Percentiles rank a stretch among this genome's conserved stretches.
Conservation (phyloP, 768 basidiomycete genomes). For the Hirschioporus abietinus region DNA sequence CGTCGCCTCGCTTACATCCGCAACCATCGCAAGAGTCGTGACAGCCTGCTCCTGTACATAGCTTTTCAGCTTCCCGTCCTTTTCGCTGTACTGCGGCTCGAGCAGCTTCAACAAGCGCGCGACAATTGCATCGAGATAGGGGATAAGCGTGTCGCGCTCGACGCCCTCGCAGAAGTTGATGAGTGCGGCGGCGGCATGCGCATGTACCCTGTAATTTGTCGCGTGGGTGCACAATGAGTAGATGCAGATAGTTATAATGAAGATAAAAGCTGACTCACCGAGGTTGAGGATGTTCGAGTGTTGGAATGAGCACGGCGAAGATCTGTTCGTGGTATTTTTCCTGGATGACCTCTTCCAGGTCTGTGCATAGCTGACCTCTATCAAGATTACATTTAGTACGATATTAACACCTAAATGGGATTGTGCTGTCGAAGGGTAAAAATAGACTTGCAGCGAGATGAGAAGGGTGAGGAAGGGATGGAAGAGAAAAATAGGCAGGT, state of each 20-base stretch:
- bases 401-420: too few species aligned
- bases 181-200: constrained; percentile 81
- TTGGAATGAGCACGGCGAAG: constrained; percentile 63
- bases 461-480: constrained; percentile 12
- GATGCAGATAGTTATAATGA: too few species aligned
- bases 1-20: constrained; percentile 73
- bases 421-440: too few species aligned
- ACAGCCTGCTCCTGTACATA: constrained; percentile 89
- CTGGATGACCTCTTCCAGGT: constrained; percentile 84
- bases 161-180: constrained; percentile 92
- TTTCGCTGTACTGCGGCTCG: constrained; percentile 33
- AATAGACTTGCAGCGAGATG: too few species aligned
- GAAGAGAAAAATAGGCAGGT: too few species aligned
- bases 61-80: not conserved
- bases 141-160: constrained; percentile 62
- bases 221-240: too few species aligned
- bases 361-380: constrained; percentile 86
- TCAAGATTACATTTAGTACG: constrained; percentile 5
- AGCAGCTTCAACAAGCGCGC: constrained; percentile 64
- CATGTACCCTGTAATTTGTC: constrained; percentile 56
- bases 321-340: constrained; percentile 61
- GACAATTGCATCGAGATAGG: constrained; percentile 78
- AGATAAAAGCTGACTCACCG: constrained; percentile 35
- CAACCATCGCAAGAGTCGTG: constrained; percentile 85
- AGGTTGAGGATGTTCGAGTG: constrained; percentile 71